A percentile compares a stretch with the other conserved stretches of the same genome.
phyloP scores from a whole-genome alignment of 1,284 basidiomycete species.

The Cryptococcus hybrid region DNA sequence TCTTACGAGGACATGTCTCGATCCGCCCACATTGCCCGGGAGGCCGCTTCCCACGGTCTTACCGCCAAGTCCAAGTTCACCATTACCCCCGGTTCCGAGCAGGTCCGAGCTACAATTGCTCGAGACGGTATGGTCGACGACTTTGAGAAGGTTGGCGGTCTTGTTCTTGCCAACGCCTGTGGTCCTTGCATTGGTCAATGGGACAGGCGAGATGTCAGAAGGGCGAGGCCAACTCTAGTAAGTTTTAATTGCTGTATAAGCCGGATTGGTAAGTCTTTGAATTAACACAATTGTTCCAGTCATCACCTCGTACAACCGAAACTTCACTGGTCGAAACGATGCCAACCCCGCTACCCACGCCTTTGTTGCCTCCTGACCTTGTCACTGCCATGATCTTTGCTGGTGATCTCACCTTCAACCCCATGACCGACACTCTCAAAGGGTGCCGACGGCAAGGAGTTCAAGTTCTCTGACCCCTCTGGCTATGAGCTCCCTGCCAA shows the following conservation, averaged over 20 bases:
- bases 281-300: slow-evolving; percentile 53
- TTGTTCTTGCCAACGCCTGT: slow-evolving; percentile 96
- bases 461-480: slow-evolving; percentile 90
- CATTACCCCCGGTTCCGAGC: slow-evolving; percentile 95
- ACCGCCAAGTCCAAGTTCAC: slow-evolving; percentile 83
- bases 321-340: slow-evolving; percentile 99
- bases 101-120: slow-evolving; percentile 97
- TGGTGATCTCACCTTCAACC: slow-evolving; percentile 95
- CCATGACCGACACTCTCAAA: slow-evolving; percentile 82
- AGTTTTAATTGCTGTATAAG: slow-evolving; percentile 32
- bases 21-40: slow-evolving; percentile 85
- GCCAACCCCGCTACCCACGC: slow-evolving; percentile 99
- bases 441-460: slow-evolving; percentile 90
- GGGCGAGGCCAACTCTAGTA: slow-evolving; percentile 92
- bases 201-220: slow-evolving; percentile 77
- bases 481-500: slow-evolving; percentile 90
- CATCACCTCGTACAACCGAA: slow-evolving; percentile 99
- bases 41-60: slow-evolving; percentile 73
- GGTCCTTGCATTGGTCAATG: slow-evolving; percentile 99
- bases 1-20: slow-evolving; percentile 95
- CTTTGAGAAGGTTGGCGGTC: slow-evolving; percentile 75
- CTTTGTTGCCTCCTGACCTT: slow-evolving; percentile 96
- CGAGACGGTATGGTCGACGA: slow-evolving; percentile 81
- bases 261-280: neutral
- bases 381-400: slow-evolving; percentile 98